Conservation (phyloP, 2,329 filamentous ascomycete species). For the Leptographium galeiforme region DNA sequence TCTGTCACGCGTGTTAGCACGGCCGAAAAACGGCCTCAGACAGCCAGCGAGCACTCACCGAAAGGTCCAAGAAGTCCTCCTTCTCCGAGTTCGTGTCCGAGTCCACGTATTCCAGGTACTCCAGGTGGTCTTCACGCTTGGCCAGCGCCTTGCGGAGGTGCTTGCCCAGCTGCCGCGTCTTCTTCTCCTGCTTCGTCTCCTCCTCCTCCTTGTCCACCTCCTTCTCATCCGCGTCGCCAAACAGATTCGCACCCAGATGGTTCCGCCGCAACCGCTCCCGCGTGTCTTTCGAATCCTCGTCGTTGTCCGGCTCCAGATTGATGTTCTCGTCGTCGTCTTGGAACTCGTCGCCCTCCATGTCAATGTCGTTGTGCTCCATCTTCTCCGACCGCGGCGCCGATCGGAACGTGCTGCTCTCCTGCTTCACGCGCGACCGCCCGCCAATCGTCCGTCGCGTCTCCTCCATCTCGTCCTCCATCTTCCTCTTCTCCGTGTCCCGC, state of each 20-base stretch:
- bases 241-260: conserved; percentile 78
- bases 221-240: conserved; percentile 54
- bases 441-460: conserved; percentile 40
- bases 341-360: conserved; percentile 60
- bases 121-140: conserved; percentile 73
- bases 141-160: conserved; percentile 66
- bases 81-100: conserved; percentile 54
- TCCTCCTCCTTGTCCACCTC: conserved; percentile 63
- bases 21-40: background rate
- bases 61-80: conserved; percentile 19
- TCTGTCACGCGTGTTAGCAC: background rate
- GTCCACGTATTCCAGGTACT: conserved; percentile 77
- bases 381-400: conserved; percentile 49
- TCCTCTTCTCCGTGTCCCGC: conserved; percentile 48
- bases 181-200: conserved; percentile 51
- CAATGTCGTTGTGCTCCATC: conserved; percentile 57
- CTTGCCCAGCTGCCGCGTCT: conserved; percentile 63
- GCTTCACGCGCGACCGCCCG: conserved; percentile 48
- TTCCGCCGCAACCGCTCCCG: conserved; percentile 63
- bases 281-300: conserved; percentile 64
- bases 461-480: conserved; percentile 45
- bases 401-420: conserved; percentile 52
- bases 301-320: conserved; percentile 62
- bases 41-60: conserved; percentile 14
- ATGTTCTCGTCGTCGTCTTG: conserved; percentile 78